Evolutionary conservation across 2,329 filamentous ascomycete genomes (phyloP).

Genomic region (Aspergillus ustus): DNA sequence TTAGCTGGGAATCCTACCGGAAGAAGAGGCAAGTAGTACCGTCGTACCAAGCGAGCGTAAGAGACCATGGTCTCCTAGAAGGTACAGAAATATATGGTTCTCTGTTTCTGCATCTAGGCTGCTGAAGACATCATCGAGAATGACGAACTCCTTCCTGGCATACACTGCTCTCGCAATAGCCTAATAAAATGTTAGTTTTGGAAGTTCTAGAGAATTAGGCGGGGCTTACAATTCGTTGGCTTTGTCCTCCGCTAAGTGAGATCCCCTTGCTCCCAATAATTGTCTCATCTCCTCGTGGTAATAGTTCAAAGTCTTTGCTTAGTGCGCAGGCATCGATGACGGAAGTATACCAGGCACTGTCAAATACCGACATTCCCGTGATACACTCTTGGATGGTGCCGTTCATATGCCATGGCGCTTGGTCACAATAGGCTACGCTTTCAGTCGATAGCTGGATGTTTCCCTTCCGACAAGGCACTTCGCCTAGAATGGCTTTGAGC

Average conservation of each 20-base stretch:
- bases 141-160: constrained; percentile 51
- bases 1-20: constrained; percentile 26
- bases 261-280: constrained; percentile 57
- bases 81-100: constrained; percentile 52
- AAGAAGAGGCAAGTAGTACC: constrained; percentile 46
- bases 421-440: constrained; percentile 48
- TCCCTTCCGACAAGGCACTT: constrained; percentile 43
- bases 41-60: constrained; percentile 47
- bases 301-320: constrained; percentile 44
- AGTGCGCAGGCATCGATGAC: constrained; percentile 45
- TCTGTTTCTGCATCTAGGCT: constrained; percentile 57
- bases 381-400: constrained; percentile 48
- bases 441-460: constrained; percentile 36
- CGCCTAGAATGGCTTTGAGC: constrained; percentile 51
- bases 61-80: constrained; percentile 53
- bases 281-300: constrained; percentile 50
- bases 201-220: neutral
- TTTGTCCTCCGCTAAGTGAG: constrained; percentile 58
- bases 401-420: constrained; percentile 49
- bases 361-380: constrained; percentile 40
- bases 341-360: constrained; percentile 43
- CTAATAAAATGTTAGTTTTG: constrained; percentile 18
- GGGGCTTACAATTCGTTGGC: constrained; percentile 52
- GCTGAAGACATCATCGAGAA: constrained; percentile 59
- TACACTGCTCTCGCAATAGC: constrained; percentile 60